phyloP scores from a whole-genome alignment of 306 rosid species.

The Sicyos baderoa region DNA sequence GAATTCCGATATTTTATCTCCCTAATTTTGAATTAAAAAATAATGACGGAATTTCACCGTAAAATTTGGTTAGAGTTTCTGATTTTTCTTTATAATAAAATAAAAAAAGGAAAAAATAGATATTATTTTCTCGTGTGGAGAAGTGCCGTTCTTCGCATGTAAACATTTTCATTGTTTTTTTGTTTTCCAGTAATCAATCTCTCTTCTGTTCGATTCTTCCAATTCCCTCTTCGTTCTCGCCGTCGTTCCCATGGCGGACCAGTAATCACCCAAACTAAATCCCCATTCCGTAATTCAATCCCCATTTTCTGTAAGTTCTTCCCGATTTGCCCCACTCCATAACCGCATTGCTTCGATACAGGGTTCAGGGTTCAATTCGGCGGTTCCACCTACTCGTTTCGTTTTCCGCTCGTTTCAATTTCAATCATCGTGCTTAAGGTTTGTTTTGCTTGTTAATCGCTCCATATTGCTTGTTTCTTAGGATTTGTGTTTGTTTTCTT shows the following conservation, averaged over 20 bases:
- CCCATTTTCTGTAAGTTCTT: conserved; percentile 13
- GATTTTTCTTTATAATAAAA: too few relatives aligned
- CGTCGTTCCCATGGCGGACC: conserved; percentile 15
- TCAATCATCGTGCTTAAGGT: neutral
- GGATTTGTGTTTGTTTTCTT: conserved; percentile 14
- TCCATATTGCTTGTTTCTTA: neutral
- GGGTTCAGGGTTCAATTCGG: too few relatives aligned
- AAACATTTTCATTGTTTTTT: neutral
- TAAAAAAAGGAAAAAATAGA: neutral
- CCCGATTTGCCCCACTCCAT: conserved; percentile 6
- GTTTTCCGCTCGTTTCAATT: neutral
- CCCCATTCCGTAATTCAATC: neutral
- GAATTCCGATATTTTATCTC: too few relatives aligned
- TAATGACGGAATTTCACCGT: neutral
- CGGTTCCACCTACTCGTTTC: neutral
- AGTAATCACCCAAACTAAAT: neutral
- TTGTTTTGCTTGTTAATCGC: neutral
- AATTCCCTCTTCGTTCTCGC: conserved; percentile 11
- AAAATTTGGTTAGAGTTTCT: too few relatives aligned
- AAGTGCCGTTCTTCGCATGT: conserved; percentile 21
- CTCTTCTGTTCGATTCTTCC: neutral
- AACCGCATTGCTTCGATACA: too few relatives aligned
- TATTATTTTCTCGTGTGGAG: conserved; percentile 17
- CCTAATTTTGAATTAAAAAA: neutral
- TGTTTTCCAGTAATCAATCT: neutral